phyloP scores from a whole-genome alignment of 805 yeast genomes.

The Candida anglica region DNA sequence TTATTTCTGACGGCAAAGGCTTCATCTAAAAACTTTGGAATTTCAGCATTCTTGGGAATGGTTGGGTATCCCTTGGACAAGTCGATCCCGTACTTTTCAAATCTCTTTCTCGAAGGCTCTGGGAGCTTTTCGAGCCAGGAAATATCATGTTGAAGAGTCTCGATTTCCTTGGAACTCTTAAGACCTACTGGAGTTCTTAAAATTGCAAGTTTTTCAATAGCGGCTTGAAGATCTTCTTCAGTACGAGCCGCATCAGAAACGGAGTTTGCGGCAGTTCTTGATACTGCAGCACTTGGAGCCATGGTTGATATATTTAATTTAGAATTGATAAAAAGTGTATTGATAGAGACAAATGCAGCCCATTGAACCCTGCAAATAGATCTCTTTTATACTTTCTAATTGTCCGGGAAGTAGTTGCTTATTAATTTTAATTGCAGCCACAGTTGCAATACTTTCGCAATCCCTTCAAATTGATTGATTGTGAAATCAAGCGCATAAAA shows the following conservation, averaged over 20 bases:
- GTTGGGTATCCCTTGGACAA: conserved; percentile 23
- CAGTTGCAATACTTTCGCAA: not conserved
- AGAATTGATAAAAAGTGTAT: no score
- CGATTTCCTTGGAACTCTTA: not conserved
- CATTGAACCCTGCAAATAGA: not conserved
- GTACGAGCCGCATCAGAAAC: conserved; percentile 1
- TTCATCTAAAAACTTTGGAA: conserved; percentile 27
- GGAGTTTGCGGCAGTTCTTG: not conserved
- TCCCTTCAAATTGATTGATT: no score
- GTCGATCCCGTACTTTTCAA: conserved; percentile 21
- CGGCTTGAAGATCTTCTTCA: conserved; percentile 10
- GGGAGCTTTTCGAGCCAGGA: conserved; percentile 18
- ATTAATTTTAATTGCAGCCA: not conserved
- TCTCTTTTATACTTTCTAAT: not conserved
- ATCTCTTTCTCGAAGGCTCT: conserved; percentile 16
- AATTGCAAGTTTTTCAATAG: conserved; percentile 12
- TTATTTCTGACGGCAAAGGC: conserved; percentile 19
- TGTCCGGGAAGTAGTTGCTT: not conserved
- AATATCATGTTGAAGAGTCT: conserved; percentile 4
- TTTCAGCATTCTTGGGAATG: conserved; percentile 15
- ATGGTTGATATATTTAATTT: conserved; percentile 1
- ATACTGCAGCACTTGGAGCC: conserved; percentile 4
- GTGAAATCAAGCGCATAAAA: no score
- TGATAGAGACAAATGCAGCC: no score
- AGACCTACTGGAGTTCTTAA: conserved; percentile 11